A percentile compares a stretch with the other conserved stretches of the same genome.
Conservation (phyloP, 176 grass and related monocot genomes). For the Avena insularis region DNA sequence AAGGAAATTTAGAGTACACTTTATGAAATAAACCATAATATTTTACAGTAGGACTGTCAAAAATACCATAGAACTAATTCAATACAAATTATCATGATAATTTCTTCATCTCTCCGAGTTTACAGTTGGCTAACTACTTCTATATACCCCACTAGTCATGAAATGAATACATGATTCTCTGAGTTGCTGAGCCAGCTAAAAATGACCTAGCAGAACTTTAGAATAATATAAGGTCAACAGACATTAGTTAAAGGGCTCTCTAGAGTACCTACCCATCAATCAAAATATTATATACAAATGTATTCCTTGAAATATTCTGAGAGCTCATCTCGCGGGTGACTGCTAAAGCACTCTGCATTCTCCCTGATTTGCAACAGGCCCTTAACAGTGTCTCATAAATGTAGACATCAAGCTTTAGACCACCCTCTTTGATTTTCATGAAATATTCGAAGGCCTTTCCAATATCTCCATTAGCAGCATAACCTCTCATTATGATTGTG, state of each 20-base stretch:
- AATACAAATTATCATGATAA: background rate
- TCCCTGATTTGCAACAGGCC: conserved; percentile 95
- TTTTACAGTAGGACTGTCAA: background rate
- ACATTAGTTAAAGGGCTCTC: conserved; percentile 22
- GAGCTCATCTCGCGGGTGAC: conserved; percentile 89
- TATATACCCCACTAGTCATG: background rate
- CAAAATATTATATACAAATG: conserved; percentile 94
- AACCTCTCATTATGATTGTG: conserved; percentile 63
- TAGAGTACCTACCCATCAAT: conserved; percentile 83
- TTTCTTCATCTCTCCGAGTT: conserved; percentile 16
- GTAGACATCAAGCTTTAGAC: conserved; percentile 83
- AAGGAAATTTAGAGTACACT: background rate
- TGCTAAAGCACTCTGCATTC: conserved; percentile 93
- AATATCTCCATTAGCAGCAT: conserved; percentile 42
- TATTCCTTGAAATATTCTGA: conserved; percentile 83
- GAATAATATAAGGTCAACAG: conserved; percentile 36
- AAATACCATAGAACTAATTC: conserved; percentile 7
- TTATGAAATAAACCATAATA: conserved; percentile 31
- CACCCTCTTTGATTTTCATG: conserved; percentile 84
- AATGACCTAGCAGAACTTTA: conserved; percentile 1
- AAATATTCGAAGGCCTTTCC: conserved; percentile 96
- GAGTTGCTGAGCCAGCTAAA: background rate
- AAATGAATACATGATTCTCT: background rate
- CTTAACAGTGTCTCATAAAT: conserved; percentile 92
- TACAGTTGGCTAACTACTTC: conserved; percentile 16